phyloP scores from a whole-genome alignment of 2,329 filamentous ascomycete genomes.

The Hypoxylon sp. region DNA sequence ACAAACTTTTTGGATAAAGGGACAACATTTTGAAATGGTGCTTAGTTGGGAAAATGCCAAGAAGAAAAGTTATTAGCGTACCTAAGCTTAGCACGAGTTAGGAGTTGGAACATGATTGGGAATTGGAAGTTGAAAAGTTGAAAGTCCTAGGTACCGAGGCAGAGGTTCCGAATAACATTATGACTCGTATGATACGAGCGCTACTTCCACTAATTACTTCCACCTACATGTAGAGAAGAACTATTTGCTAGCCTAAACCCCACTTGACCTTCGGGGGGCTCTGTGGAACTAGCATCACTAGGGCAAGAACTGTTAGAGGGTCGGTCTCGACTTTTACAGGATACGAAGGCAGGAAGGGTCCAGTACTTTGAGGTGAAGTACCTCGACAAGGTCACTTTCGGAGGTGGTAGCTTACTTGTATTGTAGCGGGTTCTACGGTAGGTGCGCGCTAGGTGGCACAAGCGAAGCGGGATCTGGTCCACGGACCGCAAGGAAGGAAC shows the following conservation, averaged over 20 bases:
- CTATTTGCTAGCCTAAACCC: conserved; percentile 32
- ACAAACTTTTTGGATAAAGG: conserved; percentile 5
- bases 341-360: not conserved
- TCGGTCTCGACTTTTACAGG: not conserved
- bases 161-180: conserved; percentile 15
- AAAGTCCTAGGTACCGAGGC: conserved; percentile 10
- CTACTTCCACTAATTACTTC: not conserved
- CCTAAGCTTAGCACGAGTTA: no score
- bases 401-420: not conserved
- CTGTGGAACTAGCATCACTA: conserved; percentile 28
- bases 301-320: conserved; percentile 1
- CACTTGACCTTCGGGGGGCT: conserved; percentile 17
- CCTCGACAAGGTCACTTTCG: conserved; percentile 13
- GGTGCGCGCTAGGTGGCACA: conserved; percentile 31
- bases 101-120: no score
- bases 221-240: conserved; percentile 9
- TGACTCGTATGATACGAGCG: conserved; percentile 1
- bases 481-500: conserved; percentile 36
- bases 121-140: conserved; percentile 1
- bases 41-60: conserved; percentile 19
- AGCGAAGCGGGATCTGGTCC: conserved; percentile 27
- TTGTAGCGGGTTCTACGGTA: conserved; percentile 13
- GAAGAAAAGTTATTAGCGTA: conserved; percentile 13
- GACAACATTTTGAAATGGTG: conserved; percentile 7
- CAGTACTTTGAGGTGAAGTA: not conserved